Conservation (phyloP, 495 filamentous ascomycete genomes). For the Penicillium roqueforti region DNA sequence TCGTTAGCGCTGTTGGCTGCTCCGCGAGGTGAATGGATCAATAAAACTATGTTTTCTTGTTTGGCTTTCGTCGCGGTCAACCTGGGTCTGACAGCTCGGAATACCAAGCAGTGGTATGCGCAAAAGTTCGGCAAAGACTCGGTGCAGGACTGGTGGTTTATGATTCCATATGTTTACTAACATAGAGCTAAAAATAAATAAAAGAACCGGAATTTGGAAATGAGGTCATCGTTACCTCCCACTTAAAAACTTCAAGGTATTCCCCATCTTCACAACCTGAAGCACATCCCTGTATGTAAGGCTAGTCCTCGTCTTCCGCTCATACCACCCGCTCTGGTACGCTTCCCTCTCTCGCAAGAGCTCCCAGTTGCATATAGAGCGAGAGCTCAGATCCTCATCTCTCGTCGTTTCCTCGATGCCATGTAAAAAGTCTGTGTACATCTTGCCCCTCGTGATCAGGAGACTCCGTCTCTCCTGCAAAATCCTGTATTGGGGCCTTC, state of each 20-base stretch:
- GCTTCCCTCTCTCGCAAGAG: conserved; percentile 58
- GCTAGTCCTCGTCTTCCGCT: conserved; percentile 69
- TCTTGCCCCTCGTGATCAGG: conserved; percentile 61
- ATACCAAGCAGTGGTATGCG: conserved; percentile 76
- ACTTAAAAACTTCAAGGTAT: conserved; percentile 57
- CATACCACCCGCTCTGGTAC: conserved; percentile 55
- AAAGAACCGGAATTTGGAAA: neutral
- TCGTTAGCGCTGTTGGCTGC: conserved; percentile 72
- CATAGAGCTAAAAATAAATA: neutral
- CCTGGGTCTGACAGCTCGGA: conserved; percentile 74
- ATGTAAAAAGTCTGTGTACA: conserved; percentile 74
- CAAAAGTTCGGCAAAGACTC: conserved; percentile 68
- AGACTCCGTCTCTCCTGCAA: conserved; percentile 84
- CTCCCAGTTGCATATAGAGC: conserved; percentile 78
- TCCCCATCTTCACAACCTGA: conserved; percentile 74
- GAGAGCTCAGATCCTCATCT: conserved; percentile 56
- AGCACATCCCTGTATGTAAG: conserved; percentile 92
- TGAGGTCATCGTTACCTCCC: conserved; percentile 24
- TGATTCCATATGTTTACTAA: conserved; percentile 77
- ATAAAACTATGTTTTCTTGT: conserved; percentile 67
- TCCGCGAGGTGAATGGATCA: conserved; percentile 57
- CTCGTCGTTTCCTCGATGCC: conserved; percentile 61
- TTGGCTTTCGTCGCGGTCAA: conserved; percentile 73
- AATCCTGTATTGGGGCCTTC: conserved; percentile 59
- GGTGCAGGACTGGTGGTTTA: conserved; percentile 66